These are phyloP conservation scores for Amphirosellinia nigrospora DNA, from an alignment of 495 filamentous ascomycete genomes.

Conservation along the genomic window DNA sequence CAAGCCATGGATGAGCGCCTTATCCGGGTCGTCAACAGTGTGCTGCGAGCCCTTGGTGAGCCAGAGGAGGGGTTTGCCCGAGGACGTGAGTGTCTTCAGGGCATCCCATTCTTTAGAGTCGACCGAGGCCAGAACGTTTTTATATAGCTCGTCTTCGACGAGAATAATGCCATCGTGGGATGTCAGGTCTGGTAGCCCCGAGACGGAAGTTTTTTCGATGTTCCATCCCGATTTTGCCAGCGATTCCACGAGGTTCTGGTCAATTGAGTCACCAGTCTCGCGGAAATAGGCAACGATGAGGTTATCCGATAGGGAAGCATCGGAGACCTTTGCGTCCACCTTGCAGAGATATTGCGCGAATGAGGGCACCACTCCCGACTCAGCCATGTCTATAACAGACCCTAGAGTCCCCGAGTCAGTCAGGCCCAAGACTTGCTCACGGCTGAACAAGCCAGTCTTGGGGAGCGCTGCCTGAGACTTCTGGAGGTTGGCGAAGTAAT, in stretches of 20 bases:
- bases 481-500: neutral
- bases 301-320: neutral
- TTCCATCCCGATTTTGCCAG: neutral
- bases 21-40: constrained; percentile 35
- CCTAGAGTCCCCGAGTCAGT: neutral
- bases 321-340: neutral
- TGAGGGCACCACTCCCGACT: neutral
- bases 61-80: constrained; percentile 43
- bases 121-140: too few relatives aligned
- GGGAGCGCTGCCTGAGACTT: neutral
- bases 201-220: neutral
- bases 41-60: constrained; percentile 41
- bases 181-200: neutral
- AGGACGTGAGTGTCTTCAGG: too few relatives aligned
- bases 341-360: neutral
- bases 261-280: neutral
- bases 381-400: neutral
- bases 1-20: constrained; percentile 37
- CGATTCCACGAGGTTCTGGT: neutral
- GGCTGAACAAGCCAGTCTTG: neutral
- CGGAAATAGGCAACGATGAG: neutral
- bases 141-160: neutral
- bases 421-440: neutral
- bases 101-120: too few relatives aligned
- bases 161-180: neutral